Percentiles rank a stretch among this genome's conserved stretches.
Conservation (phyloP, 1,284 basidiomycete genomes). For the Ganoderma boninense region DNA sequence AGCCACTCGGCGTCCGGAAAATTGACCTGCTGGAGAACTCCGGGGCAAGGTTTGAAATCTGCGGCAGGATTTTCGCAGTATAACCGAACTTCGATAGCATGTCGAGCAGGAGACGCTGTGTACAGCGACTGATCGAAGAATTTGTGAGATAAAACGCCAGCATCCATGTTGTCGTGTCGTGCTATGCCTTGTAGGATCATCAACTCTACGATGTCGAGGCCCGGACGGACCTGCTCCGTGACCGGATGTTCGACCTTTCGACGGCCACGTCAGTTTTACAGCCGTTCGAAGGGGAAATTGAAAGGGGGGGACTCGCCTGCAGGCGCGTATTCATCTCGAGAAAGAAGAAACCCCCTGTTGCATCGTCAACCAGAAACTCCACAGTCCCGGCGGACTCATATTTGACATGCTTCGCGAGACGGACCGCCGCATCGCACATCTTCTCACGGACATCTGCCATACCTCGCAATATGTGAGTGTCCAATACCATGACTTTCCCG, state of each 20-base stretch:
- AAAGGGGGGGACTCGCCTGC: slow-evolving; percentile 49
- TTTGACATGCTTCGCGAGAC: slow-evolving; percentile 57
- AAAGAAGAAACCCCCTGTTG: slow-evolving; percentile 67
- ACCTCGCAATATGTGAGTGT: too few species aligned
- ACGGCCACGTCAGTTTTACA: background rate
- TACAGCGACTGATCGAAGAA: slow-evolving; percentile 46
- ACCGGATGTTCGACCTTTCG: slow-evolving; percentile 73
- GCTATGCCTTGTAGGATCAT: slow-evolving; percentile 68
- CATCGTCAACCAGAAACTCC: slow-evolving; percentile 73
- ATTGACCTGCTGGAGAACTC: slow-evolving; percentile 65
- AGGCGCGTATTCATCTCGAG: slow-evolving; percentile 81
- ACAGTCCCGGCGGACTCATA: slow-evolving; percentile 75
- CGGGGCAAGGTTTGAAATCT: slow-evolving; percentile 68
- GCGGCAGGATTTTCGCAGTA: slow-evolving; percentile 74
- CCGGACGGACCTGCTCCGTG: slow-evolving; percentile 65
- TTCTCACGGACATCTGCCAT: slow-evolving; percentile 49
- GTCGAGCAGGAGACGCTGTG: slow-evolving; percentile 36
- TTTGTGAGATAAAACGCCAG: slow-evolving; percentile 32
- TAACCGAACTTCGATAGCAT: slow-evolving; percentile 71
- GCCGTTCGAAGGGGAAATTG: background rate
- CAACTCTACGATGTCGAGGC: slow-evolving; percentile 70
- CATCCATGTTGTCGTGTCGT: slow-evolving; percentile 37
- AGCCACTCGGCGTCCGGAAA: slow-evolving; percentile 54
- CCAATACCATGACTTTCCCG: too few species aligned
- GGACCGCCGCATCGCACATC: slow-evolving; percentile 63